phyloP scores from a whole-genome alignment of 2,329 filamentous ascomycete genomes.

The Lachnum nothofagi region DNA sequence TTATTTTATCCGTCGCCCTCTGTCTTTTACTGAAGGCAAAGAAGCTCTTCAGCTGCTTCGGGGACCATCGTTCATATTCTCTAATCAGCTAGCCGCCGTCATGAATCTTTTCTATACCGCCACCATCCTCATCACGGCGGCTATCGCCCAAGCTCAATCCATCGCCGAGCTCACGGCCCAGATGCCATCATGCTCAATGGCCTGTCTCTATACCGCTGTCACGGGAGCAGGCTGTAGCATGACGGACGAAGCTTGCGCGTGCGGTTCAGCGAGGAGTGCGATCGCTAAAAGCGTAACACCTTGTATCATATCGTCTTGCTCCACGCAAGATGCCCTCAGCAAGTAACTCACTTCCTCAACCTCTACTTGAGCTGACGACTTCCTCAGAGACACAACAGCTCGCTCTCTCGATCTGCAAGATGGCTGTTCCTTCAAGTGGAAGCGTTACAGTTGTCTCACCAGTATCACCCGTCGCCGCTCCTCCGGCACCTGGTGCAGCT shows the following conservation, averaged over 20 bases:
- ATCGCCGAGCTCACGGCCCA: conserved; percentile 12
- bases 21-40: too few relatives aligned
- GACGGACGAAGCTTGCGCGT: conserved; percentile 24
- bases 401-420: too few relatives aligned
- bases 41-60: too few relatives aligned
- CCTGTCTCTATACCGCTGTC: conserved; percentile 20
- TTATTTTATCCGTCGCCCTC: too few relatives aligned
- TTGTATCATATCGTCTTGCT: conserved; percentile 21
- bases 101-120: conserved; percentile 18
- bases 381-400: conserved; percentile 15
- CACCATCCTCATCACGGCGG: conserved; percentile 10
- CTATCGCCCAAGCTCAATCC: conserved; percentile 21
- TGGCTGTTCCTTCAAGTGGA: too few relatives aligned
- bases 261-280: conserved; percentile 14
- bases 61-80: not conserved
- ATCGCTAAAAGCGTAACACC: conserved; percentile 22
- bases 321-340: conserved; percentile 21
- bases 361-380: too few relatives aligned
- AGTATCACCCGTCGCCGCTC: too few relatives aligned
- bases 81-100: conserved; percentile 4
- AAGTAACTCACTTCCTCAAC: conserved; percentile 15
- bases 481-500: too few relatives aligned
- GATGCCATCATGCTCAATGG: conserved; percentile 22
- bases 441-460: too few relatives aligned
- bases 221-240: conserved; percentile 15